Conservation (phyloP, 2,329 filamentous ascomycete genomes). For the Sporothrix humicola region DNA sequence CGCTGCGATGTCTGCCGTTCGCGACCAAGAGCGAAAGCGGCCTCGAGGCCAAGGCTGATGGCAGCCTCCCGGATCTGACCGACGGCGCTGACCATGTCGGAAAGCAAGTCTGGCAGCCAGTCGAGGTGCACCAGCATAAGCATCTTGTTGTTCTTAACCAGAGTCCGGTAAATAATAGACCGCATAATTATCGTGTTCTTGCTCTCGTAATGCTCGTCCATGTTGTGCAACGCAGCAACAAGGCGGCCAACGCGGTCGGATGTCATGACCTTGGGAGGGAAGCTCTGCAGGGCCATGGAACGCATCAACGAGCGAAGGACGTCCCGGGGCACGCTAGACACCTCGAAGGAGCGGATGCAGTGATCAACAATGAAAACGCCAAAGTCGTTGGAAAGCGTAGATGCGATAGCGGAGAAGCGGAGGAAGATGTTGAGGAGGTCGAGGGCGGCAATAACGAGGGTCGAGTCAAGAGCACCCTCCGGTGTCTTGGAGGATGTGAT, state of each 20-base stretch:
- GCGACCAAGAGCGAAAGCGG: conserved; percentile 70
- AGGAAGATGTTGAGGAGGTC: conserved; percentile 79
- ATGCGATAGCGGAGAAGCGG: conserved; percentile 72
- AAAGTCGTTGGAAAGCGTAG: conserved; percentile 77
- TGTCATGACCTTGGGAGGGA: conserved; percentile 75
- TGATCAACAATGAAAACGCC: conserved; percentile 80
- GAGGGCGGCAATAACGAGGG: conserved; percentile 77
- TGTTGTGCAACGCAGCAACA: conserved; percentile 70
- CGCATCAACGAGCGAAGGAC: conserved; percentile 80
- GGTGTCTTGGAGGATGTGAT: conserved; percentile 64
- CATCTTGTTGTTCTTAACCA: conserved; percentile 69
- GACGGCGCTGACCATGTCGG: conserved; percentile 77
- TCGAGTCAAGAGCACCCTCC: conserved; percentile 65
- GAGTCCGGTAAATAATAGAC: conserved; percentile 76
- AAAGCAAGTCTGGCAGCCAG: conserved; percentile 84
- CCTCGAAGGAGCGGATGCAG: conserved; percentile 74
- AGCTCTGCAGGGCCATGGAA: conserved; percentile 79
- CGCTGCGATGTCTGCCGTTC: conserved; percentile 71
- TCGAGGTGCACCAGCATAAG: conserved; percentile 73
- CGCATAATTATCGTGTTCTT: conserved; percentile 81
- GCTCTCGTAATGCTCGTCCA: conserved; percentile 73
- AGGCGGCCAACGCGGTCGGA: conserved; percentile 71
- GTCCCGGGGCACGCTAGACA: conserved; percentile 73
- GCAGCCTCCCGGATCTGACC: conserved; percentile 78
- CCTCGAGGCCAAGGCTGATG: conserved; percentile 74